Conservation (phyloP, 2,329 filamentous ascomycete species). For the Talaromyces funiculosus region DNA sequence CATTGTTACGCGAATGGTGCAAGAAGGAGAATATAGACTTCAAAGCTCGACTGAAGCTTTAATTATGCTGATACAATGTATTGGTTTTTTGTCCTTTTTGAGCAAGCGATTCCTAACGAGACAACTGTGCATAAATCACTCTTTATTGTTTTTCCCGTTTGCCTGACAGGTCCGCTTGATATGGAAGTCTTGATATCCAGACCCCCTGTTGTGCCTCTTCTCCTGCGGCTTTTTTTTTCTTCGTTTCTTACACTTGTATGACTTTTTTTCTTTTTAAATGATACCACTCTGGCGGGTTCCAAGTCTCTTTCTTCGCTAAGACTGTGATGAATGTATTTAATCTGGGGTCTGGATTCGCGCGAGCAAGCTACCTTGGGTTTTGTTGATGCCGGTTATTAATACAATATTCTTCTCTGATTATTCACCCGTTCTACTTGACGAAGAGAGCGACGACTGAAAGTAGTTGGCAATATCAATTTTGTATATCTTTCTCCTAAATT, state of each 20-base stretch:
- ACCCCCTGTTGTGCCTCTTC: neutral
- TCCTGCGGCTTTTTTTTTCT: neutral
- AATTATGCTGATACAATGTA: constrained; percentile 15
- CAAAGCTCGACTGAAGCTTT: constrained; percentile 38
- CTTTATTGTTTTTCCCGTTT: neutral
- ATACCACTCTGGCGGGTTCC: constrained; percentile 24
- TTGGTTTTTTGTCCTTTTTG: constrained; percentile 17
- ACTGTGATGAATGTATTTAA: constrained; percentile 8
- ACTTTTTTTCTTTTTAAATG: constrained; percentile 18
- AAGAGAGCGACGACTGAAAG: neutral
- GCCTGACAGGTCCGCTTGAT: neutral
- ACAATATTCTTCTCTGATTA: neutral
- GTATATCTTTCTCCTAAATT: neutral
- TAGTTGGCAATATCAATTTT: neutral
- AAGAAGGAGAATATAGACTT: constrained; percentile 42
- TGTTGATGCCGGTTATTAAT: neutral
- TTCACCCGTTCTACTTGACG: neutral
- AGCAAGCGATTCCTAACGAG: constrained; percentile 12
- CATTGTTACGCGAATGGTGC: constrained; percentile 44
- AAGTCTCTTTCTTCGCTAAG: constrained; percentile 2
- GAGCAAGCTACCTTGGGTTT: neutral
- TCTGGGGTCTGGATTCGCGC: neutral
- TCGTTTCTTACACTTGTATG: constrained; percentile 1
- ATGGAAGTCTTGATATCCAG: neutral
- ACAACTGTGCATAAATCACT: neutral